Percentiles rank a stretch among this genome's conserved stretches.
These are phyloP conservation scores for Calcarisporium arbuscula DNA, from an alignment of 2,329 filamentous ascomycete genomes.

Conservation along the genomic window DNA sequence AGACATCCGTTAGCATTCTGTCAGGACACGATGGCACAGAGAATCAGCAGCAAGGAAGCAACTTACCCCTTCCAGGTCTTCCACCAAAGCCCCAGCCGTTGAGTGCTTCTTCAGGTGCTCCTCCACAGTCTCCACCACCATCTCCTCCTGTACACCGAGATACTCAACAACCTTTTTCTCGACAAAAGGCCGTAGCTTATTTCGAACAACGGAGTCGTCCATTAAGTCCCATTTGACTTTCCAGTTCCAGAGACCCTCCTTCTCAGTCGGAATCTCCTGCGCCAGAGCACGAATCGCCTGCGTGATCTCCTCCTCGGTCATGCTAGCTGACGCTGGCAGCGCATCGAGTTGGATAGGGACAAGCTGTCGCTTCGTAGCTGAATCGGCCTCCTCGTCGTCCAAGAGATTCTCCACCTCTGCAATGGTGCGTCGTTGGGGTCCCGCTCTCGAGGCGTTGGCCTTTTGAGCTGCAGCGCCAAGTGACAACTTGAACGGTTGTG, in stretches of 20 bases:
- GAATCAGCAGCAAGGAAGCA: slow-evolving; percentile 4
- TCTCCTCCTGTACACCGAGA: slow-evolving; percentile 90
- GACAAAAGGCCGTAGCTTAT: slow-evolving; percentile 89
- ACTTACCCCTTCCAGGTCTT: slow-evolving; percentile 76
- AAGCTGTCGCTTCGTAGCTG: slow-evolving; percentile 64
- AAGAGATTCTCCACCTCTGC: slow-evolving; percentile 91
- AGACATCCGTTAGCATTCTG: slow-evolving; percentile 20
- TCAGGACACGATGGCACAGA: neutral
- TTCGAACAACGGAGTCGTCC: slow-evolving; percentile 71
- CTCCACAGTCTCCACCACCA: slow-evolving; percentile 88
- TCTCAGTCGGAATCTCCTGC: slow-evolving; percentile 82
- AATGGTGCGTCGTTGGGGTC: slow-evolving; percentile 66
- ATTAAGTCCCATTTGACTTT: slow-evolving; percentile 87
- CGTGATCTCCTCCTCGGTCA: slow-evolving; percentile 81
- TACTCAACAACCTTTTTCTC: slow-evolving; percentile 98
- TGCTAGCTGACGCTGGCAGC: slow-evolving; percentile 51
- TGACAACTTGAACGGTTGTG: slow-evolving; percentile 85
- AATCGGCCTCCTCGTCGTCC: slow-evolving; percentile 86
- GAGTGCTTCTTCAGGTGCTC: slow-evolving; percentile 74
- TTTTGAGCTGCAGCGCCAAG: slow-evolving; percentile 83
- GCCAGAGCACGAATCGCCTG: slow-evolving; percentile 78
- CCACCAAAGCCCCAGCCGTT: slow-evolving; percentile 72
- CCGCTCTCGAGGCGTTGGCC: slow-evolving; percentile 48
- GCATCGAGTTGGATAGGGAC: slow-evolving; percentile 79
- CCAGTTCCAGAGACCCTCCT: slow-evolving; percentile 87